A percentile compares a stretch with the other conserved stretches of the same genome.
phyloP scores from a whole-genome alignment of 2,329 filamentous ascomycete species.

The Neopestalotiopsis sp. region DNA sequence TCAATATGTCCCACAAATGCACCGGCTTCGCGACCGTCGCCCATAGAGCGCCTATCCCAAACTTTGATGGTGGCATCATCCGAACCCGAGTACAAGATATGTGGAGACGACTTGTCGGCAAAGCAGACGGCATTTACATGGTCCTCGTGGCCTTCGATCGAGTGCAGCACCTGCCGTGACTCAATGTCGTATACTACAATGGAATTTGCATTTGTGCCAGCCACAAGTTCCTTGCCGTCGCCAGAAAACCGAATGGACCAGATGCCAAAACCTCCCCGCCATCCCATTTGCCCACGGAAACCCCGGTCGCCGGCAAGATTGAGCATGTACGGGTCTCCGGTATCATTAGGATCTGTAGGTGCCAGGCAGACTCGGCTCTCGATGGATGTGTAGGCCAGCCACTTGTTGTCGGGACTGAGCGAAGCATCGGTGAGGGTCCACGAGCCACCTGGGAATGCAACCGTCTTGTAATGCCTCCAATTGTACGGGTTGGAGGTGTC shows the following conservation, averaged over 20 bases:
- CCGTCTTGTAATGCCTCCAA: slow-evolving; percentile 95
- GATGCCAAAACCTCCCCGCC: slow-evolving; percentile 63
- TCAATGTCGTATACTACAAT: slow-evolving; percentile 95
- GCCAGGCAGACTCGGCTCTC: slow-evolving; percentile 83
- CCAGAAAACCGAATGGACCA: slow-evolving; percentile 94
- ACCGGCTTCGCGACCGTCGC: slow-evolving; percentile 74
- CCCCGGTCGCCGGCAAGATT: slow-evolving; percentile 64
- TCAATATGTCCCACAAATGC: slow-evolving; percentile 72
- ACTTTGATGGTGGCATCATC: slow-evolving; percentile 95
- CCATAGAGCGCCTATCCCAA: slow-evolving; percentile 94
- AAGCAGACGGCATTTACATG: slow-evolving; percentile 98
- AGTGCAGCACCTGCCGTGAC: slow-evolving; percentile 74
- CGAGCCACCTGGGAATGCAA: slow-evolving; percentile 81
- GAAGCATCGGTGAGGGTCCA: slow-evolving; percentile 98
- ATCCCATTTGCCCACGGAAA: slow-evolving; percentile 27
- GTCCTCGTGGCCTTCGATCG: slow-evolving; percentile 78
- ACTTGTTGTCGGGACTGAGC: slow-evolving; percentile 88
- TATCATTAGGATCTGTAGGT: slow-evolving; percentile 83
- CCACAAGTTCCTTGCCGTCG: slow-evolving; percentile 88
- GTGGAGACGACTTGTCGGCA: slow-evolving; percentile 84
- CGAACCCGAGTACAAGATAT: slow-evolving; percentile 94
- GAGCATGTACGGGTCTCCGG: slow-evolving; percentile 79
- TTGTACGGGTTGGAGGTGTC: slow-evolving; percentile 94
- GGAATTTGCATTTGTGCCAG: slow-evolving; percentile 79
- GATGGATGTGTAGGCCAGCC: slow-evolving; percentile 91